These are phyloP conservation scores for Entomophthora muscae DNA, from an alignment of 371 early-diverging fungal genomes.

Conservation along the genomic window DNA sequence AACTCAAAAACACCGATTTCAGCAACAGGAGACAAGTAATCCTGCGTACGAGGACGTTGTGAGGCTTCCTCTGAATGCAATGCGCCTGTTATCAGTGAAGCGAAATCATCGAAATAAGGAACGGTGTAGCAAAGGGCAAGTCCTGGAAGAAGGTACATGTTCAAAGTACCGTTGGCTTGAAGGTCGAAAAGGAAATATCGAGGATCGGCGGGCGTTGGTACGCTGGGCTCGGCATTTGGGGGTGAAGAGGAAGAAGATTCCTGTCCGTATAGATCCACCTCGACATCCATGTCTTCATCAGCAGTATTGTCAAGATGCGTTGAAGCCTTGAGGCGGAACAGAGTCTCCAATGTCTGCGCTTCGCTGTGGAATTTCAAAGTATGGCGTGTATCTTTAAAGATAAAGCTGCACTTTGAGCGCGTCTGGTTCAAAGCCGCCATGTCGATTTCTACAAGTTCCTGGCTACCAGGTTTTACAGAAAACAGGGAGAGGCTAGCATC, in stretches of 20 bases:
- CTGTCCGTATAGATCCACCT: slow-evolving; percentile 42
- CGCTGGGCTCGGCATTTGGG: not conserved
- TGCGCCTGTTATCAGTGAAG: not conserved
- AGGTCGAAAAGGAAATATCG: not conserved
- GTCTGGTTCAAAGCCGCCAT: no score
- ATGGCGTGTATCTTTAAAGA: not conserved
- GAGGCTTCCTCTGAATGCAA: not conserved
- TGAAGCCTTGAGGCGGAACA: not conserved
- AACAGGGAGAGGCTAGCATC: slow-evolving; percentile 39
- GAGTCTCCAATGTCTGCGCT: not conserved
- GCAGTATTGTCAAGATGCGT: not conserved
- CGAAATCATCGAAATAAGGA: slow-evolving; percentile 1
- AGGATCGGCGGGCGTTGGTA: not conserved
- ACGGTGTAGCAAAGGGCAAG: slow-evolving; percentile 15
- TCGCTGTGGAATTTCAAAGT: not conserved
- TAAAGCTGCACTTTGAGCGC: not conserved
- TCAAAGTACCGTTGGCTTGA: not conserved
- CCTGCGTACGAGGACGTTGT: not conserved
- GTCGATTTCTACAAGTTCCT: not conserved
- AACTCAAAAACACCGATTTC: not conserved
- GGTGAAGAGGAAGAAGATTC: not conserved
- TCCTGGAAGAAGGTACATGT: not conserved
- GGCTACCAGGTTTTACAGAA: slow-evolving; percentile 8
- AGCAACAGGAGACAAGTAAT: not conserved
- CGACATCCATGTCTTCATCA: slow-evolving; percentile 23